Evolutionary conservation across 2,329 filamentous ascomycete species (phyloP).

Genomic region (Amesomyces nigricolor): DNA sequence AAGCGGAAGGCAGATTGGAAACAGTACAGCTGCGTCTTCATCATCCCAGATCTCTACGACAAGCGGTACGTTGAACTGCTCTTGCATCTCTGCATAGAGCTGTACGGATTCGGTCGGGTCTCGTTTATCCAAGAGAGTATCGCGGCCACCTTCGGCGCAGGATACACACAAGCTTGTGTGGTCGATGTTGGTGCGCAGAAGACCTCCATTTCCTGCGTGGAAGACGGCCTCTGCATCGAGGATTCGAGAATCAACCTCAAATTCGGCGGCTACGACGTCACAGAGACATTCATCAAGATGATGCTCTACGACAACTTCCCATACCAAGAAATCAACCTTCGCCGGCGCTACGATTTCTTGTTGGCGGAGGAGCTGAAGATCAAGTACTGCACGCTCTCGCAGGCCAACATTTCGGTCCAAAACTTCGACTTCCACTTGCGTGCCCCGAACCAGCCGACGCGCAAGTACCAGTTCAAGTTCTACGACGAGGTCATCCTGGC

Average conservation of each 20-base stretch:
- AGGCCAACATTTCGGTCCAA: slow-evolving; percentile 83
- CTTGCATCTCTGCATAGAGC: slow-evolving; percentile 77
- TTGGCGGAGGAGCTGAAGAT: slow-evolving; percentile 94
- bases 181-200: slow-evolving; percentile 97
- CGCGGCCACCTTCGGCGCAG: slow-evolving; percentile 89
- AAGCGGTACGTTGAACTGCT: slow-evolving; percentile 83
- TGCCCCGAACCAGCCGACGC: slow-evolving; percentile 78
- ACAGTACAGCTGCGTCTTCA: slow-evolving; percentile 93
- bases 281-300: slow-evolving; percentile 94
- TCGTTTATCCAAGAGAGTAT: slow-evolving; percentile 96
- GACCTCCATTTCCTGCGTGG: slow-evolving; percentile 93
- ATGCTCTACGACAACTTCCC: slow-evolving; percentile 95
- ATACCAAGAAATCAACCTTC: slow-evolving; percentile 89
- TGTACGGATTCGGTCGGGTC: slow-evolving; percentile 82
- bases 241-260: slow-evolving; percentile 95
- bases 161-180: slow-evolving; percentile 89
- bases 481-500: slow-evolving; percentile 96
- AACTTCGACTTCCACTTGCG: slow-evolving; percentile 86
- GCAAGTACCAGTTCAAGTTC: slow-evolving; percentile 92
- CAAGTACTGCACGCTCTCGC: slow-evolving; percentile 86
- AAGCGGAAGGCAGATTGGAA: slow-evolving; percentile 73
- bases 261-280: slow-evolving; percentile 87
- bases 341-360: slow-evolving; percentile 83
- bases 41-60: slow-evolving; percentile 95
- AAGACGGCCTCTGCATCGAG: slow-evolving; percentile 91